Base-by-base conservation (phyloP, 257 asterid species). In the Solanum dulcamara region DNA sequence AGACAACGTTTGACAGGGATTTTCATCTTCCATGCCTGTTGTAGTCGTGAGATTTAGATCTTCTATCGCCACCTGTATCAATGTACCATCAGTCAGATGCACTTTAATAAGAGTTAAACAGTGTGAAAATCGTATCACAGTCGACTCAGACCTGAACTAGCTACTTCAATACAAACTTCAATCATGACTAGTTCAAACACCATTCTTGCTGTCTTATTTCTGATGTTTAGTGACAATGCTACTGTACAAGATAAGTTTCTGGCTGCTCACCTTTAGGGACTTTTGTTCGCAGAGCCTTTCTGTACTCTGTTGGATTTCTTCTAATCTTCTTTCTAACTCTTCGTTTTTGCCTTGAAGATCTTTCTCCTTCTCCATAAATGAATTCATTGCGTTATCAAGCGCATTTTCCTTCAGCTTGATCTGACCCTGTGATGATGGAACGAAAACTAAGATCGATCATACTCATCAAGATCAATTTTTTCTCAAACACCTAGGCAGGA, bases 351-450 rank as follows among this genome's bases (percentile, higher is more conserved):
- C 83, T 32, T 85, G 94, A 87, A 94, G 95, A 83, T 91, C 95
- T 59, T 89, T 91, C 89, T 94, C 99, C 91, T 89, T 91, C 90
- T 92, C 97, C 40, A 89, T 74, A 90, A 91, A 97, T 33, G 93
- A 86, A 75, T 86, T 88, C 72, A 89, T 89, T 48, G 95, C 90
- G 30, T 81, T 81, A 83, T 95, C 97, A 80, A 97, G 92, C 64
- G 94, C 92, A 71, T 87, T 87, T 89, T 94, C 99, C 90, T 91
- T 97, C 86, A 79, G 80, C 86, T 91, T 90, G 91, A 94, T 90
- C 87, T 93, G 93, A 86, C 86, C 92, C 98, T 95, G 90, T 85
- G 64, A 79, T 46, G 62, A 28, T 26, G 30, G 42, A 48, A 79
- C 28, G 11, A 79, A 46, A 17, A 46, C 18, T 79, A 26, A 46